Conservation (phyloP, 306 rosid genomes). For the Crotalaria pallida region DNA sequence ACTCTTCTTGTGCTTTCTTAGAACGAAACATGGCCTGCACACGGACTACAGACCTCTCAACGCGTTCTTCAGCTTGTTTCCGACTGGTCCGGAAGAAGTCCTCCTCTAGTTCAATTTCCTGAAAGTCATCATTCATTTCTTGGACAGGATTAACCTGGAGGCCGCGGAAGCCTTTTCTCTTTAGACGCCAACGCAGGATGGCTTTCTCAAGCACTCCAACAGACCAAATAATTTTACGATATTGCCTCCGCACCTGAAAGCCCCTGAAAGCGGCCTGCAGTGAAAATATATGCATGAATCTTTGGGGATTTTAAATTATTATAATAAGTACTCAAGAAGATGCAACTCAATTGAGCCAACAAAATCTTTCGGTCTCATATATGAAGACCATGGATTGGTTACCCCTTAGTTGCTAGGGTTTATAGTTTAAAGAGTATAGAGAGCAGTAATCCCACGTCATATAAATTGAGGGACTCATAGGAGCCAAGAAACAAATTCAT, state of each 20-base stretch:
- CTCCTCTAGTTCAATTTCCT: conserved; percentile 66
- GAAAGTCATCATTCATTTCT: conserved; percentile 24
- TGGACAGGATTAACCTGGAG: conserved; percentile 58
- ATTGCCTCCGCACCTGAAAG: conserved; percentile 73
- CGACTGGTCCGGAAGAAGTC: conserved; percentile 61
- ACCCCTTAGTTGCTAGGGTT: background rate
- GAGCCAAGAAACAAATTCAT: background rate
- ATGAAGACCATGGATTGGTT: background rate
- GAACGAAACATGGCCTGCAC: conserved; percentile 96
- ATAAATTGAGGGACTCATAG: background rate
- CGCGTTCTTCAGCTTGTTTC: conserved; percentile 84
- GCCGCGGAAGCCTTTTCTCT: conserved; percentile 91
- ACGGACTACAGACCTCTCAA: conserved; percentile 68
- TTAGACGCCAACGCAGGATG: conserved; percentile 84
- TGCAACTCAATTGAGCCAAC: background rate
- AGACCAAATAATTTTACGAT: conserved; percentile 81
- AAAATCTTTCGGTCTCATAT: background rate
- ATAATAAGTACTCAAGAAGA: background rate
- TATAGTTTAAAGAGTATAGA: background rate
- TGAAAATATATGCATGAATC: conserved; percentile 20
- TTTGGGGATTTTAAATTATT: conserved; percentile 17
- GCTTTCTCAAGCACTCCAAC: conserved; percentile 95
- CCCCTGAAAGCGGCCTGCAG: conserved; percentile 90
- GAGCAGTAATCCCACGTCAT: background rate
- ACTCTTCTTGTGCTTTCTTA: conserved; percentile 86